Evolutionary conservation across 257 asterid genomes (phyloP).

Genomic region (Paulownia fortunei): DNA sequence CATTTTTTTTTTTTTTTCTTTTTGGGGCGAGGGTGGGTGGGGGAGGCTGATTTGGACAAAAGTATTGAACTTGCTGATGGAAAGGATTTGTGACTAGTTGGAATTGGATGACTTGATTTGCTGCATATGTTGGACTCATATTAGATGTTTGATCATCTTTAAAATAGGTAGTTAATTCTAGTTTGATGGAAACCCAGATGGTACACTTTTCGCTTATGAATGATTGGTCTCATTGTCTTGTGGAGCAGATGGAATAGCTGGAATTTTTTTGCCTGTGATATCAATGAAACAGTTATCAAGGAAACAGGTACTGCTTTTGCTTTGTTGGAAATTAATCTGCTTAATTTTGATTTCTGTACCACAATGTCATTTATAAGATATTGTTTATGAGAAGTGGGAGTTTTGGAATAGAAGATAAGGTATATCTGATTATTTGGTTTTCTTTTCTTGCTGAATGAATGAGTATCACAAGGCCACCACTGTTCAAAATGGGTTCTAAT

Average conservation of each 20-base stretch:
- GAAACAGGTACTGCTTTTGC: slow-evolving; percentile 79
- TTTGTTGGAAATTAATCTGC: slow-evolving; percentile 20
- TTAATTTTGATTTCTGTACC: too few species aligned
- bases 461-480: too few species aligned
- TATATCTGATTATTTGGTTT: too few species aligned
- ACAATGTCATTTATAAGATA: too few species aligned
- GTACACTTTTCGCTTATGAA: neutral
- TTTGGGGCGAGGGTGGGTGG: too few species aligned
- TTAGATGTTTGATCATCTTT: neutral
- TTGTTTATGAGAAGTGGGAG: too few species aligned
- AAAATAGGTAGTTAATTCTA: neutral
- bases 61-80: too few species aligned
- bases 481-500: too few species aligned
- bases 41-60: too few species aligned
- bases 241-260: slow-evolving; percentile 89
- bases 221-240: slow-evolving; percentile 10
- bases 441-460: too few species aligned
- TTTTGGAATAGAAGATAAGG: too few species aligned
- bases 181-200: neutral
- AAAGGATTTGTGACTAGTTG: too few species aligned
- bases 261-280: slow-evolving; percentile 92
- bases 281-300: slow-evolving; percentile 79
- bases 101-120: neutral
- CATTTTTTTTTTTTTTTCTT: neutral
- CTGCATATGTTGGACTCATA: neutral